Percentiles rank a stretch among this genome's conserved stretches.
Evolutionary conservation across 2,329 filamentous ascomycete genomes (phyloP).

Genomic region (Penicillium griseofulvum): DNA sequence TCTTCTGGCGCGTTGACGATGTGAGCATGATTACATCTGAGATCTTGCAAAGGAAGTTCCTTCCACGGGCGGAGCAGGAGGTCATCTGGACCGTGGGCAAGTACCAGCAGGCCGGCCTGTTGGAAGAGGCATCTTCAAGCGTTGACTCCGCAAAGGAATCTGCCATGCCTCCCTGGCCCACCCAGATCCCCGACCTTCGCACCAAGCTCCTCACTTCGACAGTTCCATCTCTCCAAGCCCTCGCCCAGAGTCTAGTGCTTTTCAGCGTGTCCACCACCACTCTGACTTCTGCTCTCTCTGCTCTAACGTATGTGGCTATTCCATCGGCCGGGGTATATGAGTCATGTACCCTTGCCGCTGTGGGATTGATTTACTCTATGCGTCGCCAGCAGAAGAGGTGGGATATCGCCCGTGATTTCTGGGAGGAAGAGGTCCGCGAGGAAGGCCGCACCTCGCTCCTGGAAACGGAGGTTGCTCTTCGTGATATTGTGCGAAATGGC

Average conservation of each 20-base stretch:
- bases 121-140: conserved; percentile 26
- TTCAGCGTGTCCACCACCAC: conserved; percentile 72
- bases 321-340: conserved; percentile 55
- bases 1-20: conserved; percentile 93
- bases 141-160: conserved; percentile 4
- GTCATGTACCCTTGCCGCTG: conserved; percentile 57
- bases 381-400: conserved; percentile 59
- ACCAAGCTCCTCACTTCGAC: conserved; percentile 64
- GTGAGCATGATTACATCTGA: conserved; percentile 79
- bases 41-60: conserved; percentile 72
- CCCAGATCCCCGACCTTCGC: conserved; percentile 70
- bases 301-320: conserved; percentile 55
- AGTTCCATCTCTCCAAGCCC: conserved; percentile 67
- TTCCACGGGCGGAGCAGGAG: conserved; percentile 73
- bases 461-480: conserved; percentile 52
- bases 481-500: conserved; percentile 46
- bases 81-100: conserved; percentile 80
- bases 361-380: conserved; percentile 58
- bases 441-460: conserved; percentile 57
- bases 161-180: conserved; percentile 60
- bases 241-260: conserved; percentile 71
- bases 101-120: conserved; percentile 63
- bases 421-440: conserved; percentile 55
- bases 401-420: conserved; percentile 53
- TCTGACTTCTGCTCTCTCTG: conserved; percentile 56